Conservation (phyloP, 495 filamentous ascomycete genomes). For the Sphaerosporella brunnea region DNA sequence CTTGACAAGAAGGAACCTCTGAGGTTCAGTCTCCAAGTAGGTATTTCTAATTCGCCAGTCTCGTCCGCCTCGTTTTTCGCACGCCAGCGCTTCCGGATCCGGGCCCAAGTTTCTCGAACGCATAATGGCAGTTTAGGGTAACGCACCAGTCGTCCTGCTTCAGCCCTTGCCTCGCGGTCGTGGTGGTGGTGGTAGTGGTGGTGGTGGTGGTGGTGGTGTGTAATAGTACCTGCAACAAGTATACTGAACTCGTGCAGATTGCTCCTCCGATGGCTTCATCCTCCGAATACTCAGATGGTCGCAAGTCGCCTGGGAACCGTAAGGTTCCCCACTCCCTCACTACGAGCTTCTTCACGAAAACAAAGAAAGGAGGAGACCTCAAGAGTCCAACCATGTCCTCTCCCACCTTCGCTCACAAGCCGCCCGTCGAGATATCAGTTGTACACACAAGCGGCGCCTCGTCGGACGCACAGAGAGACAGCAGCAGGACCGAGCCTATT, state of each 20-base stretch:
- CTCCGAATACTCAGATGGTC: slow-evolving; percentile 18
- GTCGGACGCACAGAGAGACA: not conserved
- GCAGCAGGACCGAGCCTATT: slow-evolving; percentile 19
- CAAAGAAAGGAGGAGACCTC: slow-evolving; percentile 18
- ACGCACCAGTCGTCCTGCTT: no score
- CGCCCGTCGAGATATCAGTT: not conserved
- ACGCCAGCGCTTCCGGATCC: no score
- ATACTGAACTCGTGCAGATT: slow-evolving; percentile 2
- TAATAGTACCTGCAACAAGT: no score
- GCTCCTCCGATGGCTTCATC: slow-evolving; percentile 18
- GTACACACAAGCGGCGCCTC: not conserved
- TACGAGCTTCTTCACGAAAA: slow-evolving; percentile 21
- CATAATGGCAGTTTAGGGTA: not conserved
- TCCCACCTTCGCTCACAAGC: slow-evolving; percentile 14
- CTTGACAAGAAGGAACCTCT: no score
- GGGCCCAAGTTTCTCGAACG: no score
- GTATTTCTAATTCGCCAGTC: no score
- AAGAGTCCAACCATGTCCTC: slow-evolving; percentile 21
- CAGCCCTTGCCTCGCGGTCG: no score
- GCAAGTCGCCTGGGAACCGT: slow-evolving; percentile 19
- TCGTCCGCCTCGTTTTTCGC: no score
- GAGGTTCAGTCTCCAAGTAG: no score
- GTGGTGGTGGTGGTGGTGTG: no score
- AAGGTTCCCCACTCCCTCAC: slow-evolving; percentile 22
- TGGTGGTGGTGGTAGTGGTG: no score